Evolutionary conservation across 805 yeast species (phyloP), one percentile per base, ranked within the genome.

Genomic region (Zygoascus biomembranicola): DNA sequence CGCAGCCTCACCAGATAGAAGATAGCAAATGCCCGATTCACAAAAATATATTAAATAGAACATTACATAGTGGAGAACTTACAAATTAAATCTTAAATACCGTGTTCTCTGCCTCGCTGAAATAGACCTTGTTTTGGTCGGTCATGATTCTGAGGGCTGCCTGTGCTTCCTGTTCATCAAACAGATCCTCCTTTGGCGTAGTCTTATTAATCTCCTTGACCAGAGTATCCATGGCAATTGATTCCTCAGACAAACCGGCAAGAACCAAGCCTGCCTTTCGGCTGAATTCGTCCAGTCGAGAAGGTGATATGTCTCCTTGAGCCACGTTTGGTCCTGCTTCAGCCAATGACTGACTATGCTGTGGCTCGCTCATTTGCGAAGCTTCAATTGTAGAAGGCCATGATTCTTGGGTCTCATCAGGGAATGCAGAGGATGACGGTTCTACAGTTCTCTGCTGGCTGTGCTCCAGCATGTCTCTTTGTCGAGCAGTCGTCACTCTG

Each of bases 261-360:
- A 76, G 69, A 44, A 80, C 67, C 23, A 66, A 67, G 1, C 84
- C 81, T 19, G 78, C 71, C 11, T 73, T 66, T 55, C 73, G 71
- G 19, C 76, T 73, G 61, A 81, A 75, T 32, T 65, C 61, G n/a
- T 69, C 71, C 50, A 74, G 69, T 58, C 88, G 73, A 18, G 76
- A 72, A 1, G 75, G 73, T 2, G 86, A 79, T 18, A 82, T 73
- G 9, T 67, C 67, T 11, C 73, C 75, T 35, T 62, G 64, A 32
- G 54, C 49, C 43, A 59, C 59, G 31, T 52, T 54, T 51, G 52
- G 59, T 2, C 58, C 50, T 1, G 59, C 49, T 23, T 53, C 64
- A 8, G 57, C 52, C 23, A 61, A 59, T 13, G 61, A 42, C 9
- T n/a, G 43, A 26, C 26, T 49, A 13, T 18, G 26, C 47, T 39